Percentiles rank a stretch among this genome's conserved stretches.
Conservation (phyloP, 2,329 filamentous ascomycete species). For the Epichloe gansuensis region DNA sequence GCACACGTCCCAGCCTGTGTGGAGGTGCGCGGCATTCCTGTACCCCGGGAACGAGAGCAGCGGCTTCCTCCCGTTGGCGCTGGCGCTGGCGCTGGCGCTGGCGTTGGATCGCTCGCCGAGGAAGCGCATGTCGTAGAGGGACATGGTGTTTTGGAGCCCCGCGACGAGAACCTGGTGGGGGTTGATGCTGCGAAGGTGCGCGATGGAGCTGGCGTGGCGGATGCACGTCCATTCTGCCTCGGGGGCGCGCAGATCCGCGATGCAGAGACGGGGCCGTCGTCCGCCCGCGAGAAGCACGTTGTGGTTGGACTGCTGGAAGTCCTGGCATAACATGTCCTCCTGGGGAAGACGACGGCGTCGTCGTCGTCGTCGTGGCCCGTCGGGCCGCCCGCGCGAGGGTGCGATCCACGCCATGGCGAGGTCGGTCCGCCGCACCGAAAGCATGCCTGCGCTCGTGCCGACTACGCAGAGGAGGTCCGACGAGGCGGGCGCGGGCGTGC, state of each 20-base stretch:
- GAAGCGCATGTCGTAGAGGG: slow-evolving; percentile 45
- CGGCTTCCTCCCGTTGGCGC: slow-evolving; percentile 18
- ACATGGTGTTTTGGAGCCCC: slow-evolving; percentile 35
- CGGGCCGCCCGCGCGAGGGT: slow-evolving; percentile 9
- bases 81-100: slow-evolving; percentile 1
- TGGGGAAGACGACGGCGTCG: slow-evolving; percentile 6
- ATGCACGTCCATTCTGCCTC: slow-evolving; percentile 20
- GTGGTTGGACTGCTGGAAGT: slow-evolving; percentile 31
- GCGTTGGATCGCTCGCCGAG: slow-evolving; percentile 9
- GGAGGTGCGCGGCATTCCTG: slow-evolving; percentile 33
- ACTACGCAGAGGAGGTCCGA: slow-evolving; percentile 31
- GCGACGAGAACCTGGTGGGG: slow-evolving; percentile 39
- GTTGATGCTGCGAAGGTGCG: slow-evolving; percentile 37
- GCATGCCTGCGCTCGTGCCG: slow-evolving; percentile 35
- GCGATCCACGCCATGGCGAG: slow-evolving; percentile 23
- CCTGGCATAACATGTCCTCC: slow-evolving; percentile 33
- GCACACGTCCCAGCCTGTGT: slow-evolving; percentile 40
- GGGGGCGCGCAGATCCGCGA: slow-evolving; percentile 31
- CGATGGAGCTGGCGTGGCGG: slow-evolving; percentile 27
- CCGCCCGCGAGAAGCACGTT: slow-evolving; percentile 38
- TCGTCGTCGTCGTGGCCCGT: too few relatives aligned
- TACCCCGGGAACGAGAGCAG: slow-evolving; percentile 37
- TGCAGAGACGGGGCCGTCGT: slow-evolving; percentile 32
- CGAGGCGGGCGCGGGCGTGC: slow-evolving; percentile 27
- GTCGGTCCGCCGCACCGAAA: slow-evolving; percentile 21